A percentile compares a stretch with the other conserved stretches of the same genome.
These are phyloP conservation scores for Butyriboletus appendiculatus DNA, from an alignment of 1,284 basidiomycete genomes.

Conservation along the genomic window DNA sequence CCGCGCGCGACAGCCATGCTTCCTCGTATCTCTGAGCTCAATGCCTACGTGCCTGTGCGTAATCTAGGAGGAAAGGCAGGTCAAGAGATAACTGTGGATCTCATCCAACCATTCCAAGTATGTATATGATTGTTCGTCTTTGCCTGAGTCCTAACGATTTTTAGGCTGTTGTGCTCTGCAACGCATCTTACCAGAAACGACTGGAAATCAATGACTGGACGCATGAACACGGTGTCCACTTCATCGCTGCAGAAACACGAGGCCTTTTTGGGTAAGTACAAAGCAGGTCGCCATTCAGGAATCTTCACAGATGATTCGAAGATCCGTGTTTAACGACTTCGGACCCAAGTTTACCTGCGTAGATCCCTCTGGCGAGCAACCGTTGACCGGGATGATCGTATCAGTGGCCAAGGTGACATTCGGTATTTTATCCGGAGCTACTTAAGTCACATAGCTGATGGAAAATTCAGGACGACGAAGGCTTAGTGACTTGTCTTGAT, in stretches of 20 bases:
- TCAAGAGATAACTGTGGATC: conserved; percentile 74
- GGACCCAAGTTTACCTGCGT: conserved; percentile 93
- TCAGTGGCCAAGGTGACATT: conserved; percentile 74
- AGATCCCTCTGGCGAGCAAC: conserved; percentile 94
- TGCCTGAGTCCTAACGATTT: not conserved
- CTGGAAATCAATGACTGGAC: conserved; percentile 96
- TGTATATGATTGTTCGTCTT: conserved; percentile 20
- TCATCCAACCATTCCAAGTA: conserved; percentile 88
- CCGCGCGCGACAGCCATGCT: conserved; percentile 85
- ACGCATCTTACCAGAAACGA: conserved; percentile 78
- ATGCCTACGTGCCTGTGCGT: conserved; percentile 94
- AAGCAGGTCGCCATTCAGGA: not conserved
- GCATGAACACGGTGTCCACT: conserved; percentile 85
- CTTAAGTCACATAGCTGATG: conserved; percentile 3
- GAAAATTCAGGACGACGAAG: conserved; percentile 70
- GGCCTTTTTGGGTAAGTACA: conserved; percentile 88
- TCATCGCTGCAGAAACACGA: conserved; percentile 90
- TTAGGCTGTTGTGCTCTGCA: conserved; percentile 91
- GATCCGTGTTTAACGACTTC: conserved; percentile 96
- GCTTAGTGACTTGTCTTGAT: conserved; percentile 94
- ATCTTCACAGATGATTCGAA: conserved; percentile 38
- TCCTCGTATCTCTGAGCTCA: conserved; percentile 92
- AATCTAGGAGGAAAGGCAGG: conserved; percentile 71
- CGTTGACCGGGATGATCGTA: conserved; percentile 94
- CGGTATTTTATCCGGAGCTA: conserved; percentile 9